Evolutionary conservation across 441 rosid genomes (phyloP), one percentile per base, ranked within the genome.

Genomic region (Populus hybrid): DNA sequence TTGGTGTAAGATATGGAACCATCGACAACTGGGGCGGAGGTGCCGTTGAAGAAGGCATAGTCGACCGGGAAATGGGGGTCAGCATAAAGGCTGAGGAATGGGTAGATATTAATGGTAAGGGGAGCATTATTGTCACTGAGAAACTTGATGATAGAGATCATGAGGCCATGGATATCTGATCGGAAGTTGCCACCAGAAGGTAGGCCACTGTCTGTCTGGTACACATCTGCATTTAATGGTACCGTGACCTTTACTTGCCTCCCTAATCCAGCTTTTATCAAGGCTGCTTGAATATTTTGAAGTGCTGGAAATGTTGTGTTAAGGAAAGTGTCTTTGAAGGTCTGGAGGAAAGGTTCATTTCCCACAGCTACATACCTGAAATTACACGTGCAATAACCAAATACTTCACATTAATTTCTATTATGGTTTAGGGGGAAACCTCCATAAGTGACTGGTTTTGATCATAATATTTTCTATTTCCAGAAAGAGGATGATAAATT

Each of bases 171-270:
- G 23, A 90, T 90, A 64, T 94, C 97, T 0, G 90, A 5, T 45
- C 97, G 89, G 74, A 92, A 94, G 69, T 92, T 71, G 4, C 98
- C 95, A 0, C 86, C 89, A 4, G 98, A 90, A 28, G 95, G 97
- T 0, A 92, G 83, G 72, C 86, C 93, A 3, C 42, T 83, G 42
- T 84, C 80, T 10, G 86, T 81, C 71, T 89, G 83, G 74, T 90
- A 92, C 50, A 91, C 92, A 50, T 94, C 94, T 2, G 95, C 97
- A 9, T 94, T 92, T 12, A 94, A 78, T 9, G 98, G 98, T 18
- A 91, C 75, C 2, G 97, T 91, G 31, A 84, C 92, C 81, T 92
- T 94, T 68, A 92, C 93, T 78, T 89, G 85, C 16, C 73, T 79
- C 67, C 88, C 90, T 11, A 92, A 86, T 35, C 98, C 95, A 2